Percentiles rank a stretch among this genome's conserved stretches.
These are phyloP conservation scores for Phtheirospermum japonicum DNA, from an alignment of 257 asterid genomes.

Conservation along the genomic window DNA sequence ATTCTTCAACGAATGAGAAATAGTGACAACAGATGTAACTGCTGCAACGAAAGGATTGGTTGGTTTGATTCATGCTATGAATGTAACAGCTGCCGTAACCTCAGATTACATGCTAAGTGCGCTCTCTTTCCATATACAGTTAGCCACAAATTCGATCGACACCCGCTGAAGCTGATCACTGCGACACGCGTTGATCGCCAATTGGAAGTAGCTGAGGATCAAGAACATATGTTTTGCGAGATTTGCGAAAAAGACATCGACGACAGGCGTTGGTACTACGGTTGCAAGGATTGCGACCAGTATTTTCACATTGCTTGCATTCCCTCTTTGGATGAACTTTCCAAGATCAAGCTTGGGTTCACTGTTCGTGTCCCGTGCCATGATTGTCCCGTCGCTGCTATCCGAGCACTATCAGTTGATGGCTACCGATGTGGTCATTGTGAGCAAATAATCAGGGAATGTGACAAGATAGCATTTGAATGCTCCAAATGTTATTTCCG, in stretches of 20 bases:
- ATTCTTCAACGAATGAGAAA: not conserved
- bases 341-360: too few relatives aligned
- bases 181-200: too few relatives aligned
- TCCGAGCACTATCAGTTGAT: not conserved
- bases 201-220: not conserved
- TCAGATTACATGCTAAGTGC: not conserved
- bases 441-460: not conserved
- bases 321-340: too few relatives aligned
- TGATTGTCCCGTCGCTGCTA: not conserved
- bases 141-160: not conserved
- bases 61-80: not conserved
- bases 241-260: conserved; percentile 2
- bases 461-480: not conserved
- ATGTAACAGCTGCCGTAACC: not conserved
- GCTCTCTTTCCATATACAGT: conserved; percentile 1
- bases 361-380: conserved; percentile 5
- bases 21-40: not conserved
- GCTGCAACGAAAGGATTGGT: not conserved
- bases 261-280: not conserved
- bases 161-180: conserved; percentile 4
- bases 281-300: too few relatives aligned
- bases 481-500: conserved; percentile 20
- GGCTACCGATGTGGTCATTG: conserved; percentile 7
- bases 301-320: too few relatives aligned
- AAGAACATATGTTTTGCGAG: conserved; percentile 16